Evolutionary conservation across 345 rosid genomes (phyloP).

Genomic region (Moricandia moricandioides): DNA sequence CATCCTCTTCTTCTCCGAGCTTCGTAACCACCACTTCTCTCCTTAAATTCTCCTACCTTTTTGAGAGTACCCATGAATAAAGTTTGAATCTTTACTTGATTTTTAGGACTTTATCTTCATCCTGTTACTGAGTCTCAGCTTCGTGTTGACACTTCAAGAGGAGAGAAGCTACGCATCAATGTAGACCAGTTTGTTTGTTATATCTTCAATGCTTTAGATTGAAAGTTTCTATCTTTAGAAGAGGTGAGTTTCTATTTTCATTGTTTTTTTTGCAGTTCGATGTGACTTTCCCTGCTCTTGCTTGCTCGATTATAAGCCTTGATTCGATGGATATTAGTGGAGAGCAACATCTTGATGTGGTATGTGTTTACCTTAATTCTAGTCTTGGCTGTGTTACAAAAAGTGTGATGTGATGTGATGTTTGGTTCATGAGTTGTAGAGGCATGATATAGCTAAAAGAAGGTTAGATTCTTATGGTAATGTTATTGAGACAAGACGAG

Average conservation of each 20-base stretch:
- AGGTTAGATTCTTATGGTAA: constrained; percentile 70
- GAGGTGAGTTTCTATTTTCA: neutral
- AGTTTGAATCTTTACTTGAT: neutral
- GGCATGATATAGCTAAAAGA: constrained; percentile 76
- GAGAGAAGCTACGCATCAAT: constrained; percentile 88
- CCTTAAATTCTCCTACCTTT: neutral
- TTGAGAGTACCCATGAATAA: neutral
- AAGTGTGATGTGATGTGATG: neutral
- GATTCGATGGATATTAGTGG: constrained; percentile 98
- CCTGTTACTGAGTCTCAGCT: constrained; percentile 89
- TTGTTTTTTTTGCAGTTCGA: constrained; percentile 69
- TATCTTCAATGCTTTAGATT: too few relatives aligned
- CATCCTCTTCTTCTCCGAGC: constrained; percentile 75
- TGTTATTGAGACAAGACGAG: constrained; percentile 64
- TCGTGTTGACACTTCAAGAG: constrained; percentile 91
- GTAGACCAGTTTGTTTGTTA: constrained; percentile 34
- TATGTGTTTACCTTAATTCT: constrained; percentile 26
- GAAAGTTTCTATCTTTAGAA: neutral
- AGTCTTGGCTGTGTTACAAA: neutral
- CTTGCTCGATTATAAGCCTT: constrained; percentile 85
- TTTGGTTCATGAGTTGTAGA: constrained; percentile 25
- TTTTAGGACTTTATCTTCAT: constrained; percentile 72
- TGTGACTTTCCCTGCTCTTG: constrained; percentile 83
- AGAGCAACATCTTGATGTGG: constrained; percentile 93
- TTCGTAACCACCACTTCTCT: constrained; percentile 31